These are phyloP conservation scores for Ceratocystis variospora DNA, from an alignment of 2,329 filamentous ascomycete species.

Conservation along the genomic window DNA sequence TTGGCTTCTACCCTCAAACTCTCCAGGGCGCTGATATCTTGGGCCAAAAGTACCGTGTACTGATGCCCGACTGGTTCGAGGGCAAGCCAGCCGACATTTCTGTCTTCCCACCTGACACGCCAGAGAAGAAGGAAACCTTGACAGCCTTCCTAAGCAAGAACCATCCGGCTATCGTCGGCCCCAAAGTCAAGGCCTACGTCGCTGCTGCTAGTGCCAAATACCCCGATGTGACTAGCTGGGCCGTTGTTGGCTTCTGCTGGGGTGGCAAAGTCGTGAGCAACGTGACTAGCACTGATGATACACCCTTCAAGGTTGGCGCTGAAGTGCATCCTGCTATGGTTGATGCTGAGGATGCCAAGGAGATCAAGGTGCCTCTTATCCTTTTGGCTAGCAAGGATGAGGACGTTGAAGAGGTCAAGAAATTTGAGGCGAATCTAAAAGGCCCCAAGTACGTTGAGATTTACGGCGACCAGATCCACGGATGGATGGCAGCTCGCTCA, in stretches of 20 bases:
- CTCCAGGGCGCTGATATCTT: slow-evolving; percentile 57
- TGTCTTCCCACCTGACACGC: slow-evolving; percentile 49
- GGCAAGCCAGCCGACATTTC: slow-evolving; percentile 50
- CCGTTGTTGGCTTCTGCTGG: slow-evolving; percentile 54
- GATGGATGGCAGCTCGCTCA: slow-evolving; percentile 58
- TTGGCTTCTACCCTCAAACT: slow-evolving; percentile 57
- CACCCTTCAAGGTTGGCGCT: slow-evolving; percentile 35
- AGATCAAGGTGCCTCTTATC: slow-evolving; percentile 46
- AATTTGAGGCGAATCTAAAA: slow-evolving; percentile 41
- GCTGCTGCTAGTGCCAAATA: slow-evolving; percentile 39
- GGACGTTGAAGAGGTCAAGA: slow-evolving; percentile 38
- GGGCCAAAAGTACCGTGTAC: slow-evolving; percentile 62
- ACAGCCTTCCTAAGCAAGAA: slow-evolving; percentile 43
- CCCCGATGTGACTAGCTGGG: slow-evolving; percentile 44
- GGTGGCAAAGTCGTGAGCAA: slow-evolving; percentile 53
- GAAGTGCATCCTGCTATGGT: slow-evolving; percentile 51
- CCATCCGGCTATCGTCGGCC: slow-evolving; percentile 35
- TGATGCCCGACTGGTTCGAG: slow-evolving; percentile 85
- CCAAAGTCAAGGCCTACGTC: slow-evolving; percentile 41
- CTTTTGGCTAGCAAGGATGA: slow-evolving; percentile 56
- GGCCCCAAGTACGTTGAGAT: slow-evolving; percentile 48
- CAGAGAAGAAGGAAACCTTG: slow-evolving; percentile 48
- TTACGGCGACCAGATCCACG: slow-evolving; percentile 55
- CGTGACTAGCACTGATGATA: slow-evolving; percentile 32
- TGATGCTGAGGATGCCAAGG: slow-evolving; percentile 45